A percentile compares a stretch with the other conserved stretches of the same genome.
Evolutionary conservation across 345 rosid genomes (phyloP).

Genomic region (Fremontodendron californicum): DNA sequence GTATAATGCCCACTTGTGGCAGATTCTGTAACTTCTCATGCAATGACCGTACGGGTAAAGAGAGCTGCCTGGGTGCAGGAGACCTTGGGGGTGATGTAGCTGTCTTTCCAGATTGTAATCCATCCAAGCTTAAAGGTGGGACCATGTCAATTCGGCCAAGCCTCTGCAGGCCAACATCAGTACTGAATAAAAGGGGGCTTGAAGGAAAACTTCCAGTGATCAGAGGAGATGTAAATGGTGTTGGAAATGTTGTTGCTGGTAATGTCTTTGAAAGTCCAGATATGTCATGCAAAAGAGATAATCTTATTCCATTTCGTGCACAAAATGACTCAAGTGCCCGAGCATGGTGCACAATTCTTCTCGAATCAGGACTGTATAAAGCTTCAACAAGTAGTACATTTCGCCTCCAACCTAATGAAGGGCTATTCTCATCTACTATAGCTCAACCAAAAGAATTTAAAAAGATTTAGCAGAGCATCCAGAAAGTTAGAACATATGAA

Average conservation of each 20-base stretch:
- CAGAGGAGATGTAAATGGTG: slow-evolving; percentile 83
- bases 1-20: slow-evolving; percentile 92
- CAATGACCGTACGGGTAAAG: slow-evolving; percentile 69
- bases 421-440: slow-evolving; percentile 53
- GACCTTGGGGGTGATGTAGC: slow-evolving; percentile 67
- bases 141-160: slow-evolving; percentile 76
- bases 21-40: slow-evolving; percentile 84
- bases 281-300: slow-evolving; percentile 55
- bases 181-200: slow-evolving; percentile 84
- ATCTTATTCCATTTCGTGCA: slow-evolving; percentile 57
- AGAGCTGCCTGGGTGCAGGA: slow-evolving; percentile 58
- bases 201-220: slow-evolving; percentile 93
- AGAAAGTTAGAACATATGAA: not conserved
- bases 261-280: slow-evolving; percentile 51
- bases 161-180: slow-evolving; percentile 70
- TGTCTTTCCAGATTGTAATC: slow-evolving; percentile 53
- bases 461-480: slow-evolving; percentile 23
- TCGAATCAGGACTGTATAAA: slow-evolving; percentile 79
- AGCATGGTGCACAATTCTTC: slow-evolving; percentile 76
- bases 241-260: slow-evolving; percentile 63
- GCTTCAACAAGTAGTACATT: slow-evolving; percentile 93
- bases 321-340: slow-evolving; percentile 90
- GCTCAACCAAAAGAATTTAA: slow-evolving; percentile 12
- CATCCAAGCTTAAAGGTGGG: slow-evolving; percentile 95
- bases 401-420: slow-evolving; percentile 95